Conservation (phyloP, 495 filamentous ascomycete species). For the Glonium stellatum region DNA sequence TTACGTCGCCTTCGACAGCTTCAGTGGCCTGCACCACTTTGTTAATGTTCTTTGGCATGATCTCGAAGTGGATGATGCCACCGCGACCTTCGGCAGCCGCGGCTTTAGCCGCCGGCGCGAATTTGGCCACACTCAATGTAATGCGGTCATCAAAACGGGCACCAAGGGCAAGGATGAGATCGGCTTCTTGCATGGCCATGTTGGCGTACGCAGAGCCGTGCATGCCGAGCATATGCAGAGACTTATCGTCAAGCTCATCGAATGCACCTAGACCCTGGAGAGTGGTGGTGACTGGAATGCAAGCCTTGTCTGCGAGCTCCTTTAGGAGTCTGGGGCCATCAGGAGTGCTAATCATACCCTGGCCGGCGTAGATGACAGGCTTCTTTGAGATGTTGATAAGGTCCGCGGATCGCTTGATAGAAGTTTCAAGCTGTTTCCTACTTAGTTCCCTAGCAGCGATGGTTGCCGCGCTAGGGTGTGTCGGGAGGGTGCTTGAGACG, state of each 20-base stretch:
- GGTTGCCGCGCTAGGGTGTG: constrained; percentile 62
- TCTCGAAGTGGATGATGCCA: constrained; percentile 75
- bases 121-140: constrained; percentile 56
- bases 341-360: constrained; percentile 57
- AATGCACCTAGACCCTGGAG: constrained; percentile 72
- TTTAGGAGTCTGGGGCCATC: constrained; percentile 61
- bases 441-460: constrained; percentile 55
- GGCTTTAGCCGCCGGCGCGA: constrained; percentile 59
- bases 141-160: constrained; percentile 75
- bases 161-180: constrained; percentile 70
- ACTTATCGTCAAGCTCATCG: constrained; percentile 69
- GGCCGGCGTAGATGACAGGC: constrained; percentile 69
- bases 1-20: constrained; percentile 69
- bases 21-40: constrained; percentile 79
- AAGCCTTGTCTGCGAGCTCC: constrained; percentile 63
- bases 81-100: constrained; percentile 64
- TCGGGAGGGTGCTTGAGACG: constrained; percentile 54
- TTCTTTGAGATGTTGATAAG: constrained; percentile 70
- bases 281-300: constrained; percentile 71
- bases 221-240: constrained; percentile 79
- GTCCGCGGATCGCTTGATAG: constrained; percentile 56
- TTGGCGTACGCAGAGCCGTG: constrained; percentile 75
- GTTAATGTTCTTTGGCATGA: constrained; percentile 83
- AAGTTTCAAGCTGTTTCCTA: constrained; percentile 50
- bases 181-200: constrained; percentile 70